Evolutionary conservation across 176 grass and related monocot species (phyloP), one percentile per base, ranked within the genome.

Genomic region (Avena insularis): DNA sequence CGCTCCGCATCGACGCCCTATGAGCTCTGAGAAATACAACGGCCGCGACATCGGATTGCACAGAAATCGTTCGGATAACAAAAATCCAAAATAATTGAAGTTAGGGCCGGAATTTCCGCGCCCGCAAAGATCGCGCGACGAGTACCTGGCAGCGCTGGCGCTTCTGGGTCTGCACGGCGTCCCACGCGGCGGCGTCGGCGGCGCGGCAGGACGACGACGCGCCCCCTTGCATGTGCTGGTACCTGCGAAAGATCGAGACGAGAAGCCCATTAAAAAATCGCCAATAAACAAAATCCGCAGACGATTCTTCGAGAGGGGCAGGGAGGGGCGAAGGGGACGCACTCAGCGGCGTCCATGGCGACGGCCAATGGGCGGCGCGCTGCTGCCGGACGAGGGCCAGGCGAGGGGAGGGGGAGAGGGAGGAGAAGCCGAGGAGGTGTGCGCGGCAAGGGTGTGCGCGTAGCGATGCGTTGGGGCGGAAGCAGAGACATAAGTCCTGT

Each of bases 131-230:
- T 27, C 82, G 17, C 36, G 74, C 62, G 63, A 11, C 9, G 43
- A 57, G 38, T 90, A 90, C 88, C 84, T 90, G 84, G 84, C 88
- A 90, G 62, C 88, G 84, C 88, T 90, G 88, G n/a, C 88, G 88
- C 31, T 90, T 90, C 88, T 90, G 88, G 53, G 77, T 72, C 51
- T 86, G 84, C 84, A 69, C 84, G 51, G 79, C 53, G 29, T 90
- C 84, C 83, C 84, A 90, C 10, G 31, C 71, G 62, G 79, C 72
- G 53, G 71, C 75, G n/a, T 90, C 84, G 43, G 88, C 71, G 71
- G 79, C 62, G 62, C 88, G 88, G 88, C 89, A 90, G 47, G 89
- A 83, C n/a, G 84, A 19, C 8, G 84, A 71, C 19, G 88, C 79
- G 48, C 17, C 20, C 20, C 75, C 85, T n/a, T 91, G 85, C 80